Evolutionary conservation across 148 eudicot species (phyloP).

Genomic region (Rheum nobile): DNA sequence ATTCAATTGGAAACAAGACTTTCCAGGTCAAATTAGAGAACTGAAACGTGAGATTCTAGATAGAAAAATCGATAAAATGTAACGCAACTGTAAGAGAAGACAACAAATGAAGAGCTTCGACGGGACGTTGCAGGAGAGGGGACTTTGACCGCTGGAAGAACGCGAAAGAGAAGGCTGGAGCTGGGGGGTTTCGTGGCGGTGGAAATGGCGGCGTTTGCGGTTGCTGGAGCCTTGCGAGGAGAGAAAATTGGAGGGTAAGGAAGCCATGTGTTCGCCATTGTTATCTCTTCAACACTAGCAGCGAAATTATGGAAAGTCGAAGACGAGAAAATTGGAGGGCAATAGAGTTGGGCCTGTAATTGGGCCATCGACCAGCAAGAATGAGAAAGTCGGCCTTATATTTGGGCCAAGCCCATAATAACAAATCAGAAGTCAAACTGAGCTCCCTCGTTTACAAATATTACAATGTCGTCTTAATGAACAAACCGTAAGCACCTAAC

Average conservation of each 20-base stretch:
- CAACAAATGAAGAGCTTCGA: conserved; percentile 20
- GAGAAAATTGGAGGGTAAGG: conserved; percentile 18
- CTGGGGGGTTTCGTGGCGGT: neutral
- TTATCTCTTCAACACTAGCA: neutral
- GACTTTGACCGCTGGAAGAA: conserved; percentile 10
- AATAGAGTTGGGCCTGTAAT: neutral
- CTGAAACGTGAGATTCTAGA: neutral
- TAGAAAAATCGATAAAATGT: neutral
- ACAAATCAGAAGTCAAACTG: no score
- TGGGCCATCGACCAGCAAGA: neutral
- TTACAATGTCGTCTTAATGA: no score
- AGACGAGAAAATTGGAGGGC: neutral
- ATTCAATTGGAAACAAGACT: neutral
- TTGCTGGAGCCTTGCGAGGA: conserved; percentile 10
- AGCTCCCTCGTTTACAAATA: no score
- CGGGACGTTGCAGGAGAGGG: conserved; percentile 8
- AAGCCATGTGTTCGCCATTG: conserved; percentile 25
- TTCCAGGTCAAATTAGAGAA: neutral
- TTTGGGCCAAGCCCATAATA: neutral
- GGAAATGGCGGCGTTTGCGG: neutral
- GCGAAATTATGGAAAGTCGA: neutral
- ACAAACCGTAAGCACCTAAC: no score
- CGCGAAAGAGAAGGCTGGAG: conserved; percentile 1
- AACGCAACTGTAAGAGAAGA: conserved; percentile 29
- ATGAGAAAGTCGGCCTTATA: neutral